These are phyloP conservation scores for Colletotrichum sp. DNA, from an alignment of 2,329 filamentous ascomycete genomes.

Conservation along the genomic window DNA sequence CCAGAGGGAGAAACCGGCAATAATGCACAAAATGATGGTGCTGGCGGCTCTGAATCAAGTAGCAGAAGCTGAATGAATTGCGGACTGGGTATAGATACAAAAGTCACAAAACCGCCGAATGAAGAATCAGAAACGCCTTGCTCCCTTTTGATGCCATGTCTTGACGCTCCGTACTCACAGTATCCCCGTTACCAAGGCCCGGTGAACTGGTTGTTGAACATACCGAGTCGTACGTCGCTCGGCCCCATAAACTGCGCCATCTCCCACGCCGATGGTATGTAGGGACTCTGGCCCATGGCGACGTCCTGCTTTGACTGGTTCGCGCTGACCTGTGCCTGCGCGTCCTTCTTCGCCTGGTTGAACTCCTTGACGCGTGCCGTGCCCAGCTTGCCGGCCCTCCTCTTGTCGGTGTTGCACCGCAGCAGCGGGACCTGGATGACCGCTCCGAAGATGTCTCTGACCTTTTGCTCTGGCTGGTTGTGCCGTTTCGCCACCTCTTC, in stretches of 20 bases:
- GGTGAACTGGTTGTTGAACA: neutral
- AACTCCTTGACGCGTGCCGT: slow-evolving; percentile 48
- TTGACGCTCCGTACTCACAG: neutral
- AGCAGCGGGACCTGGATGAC: slow-evolving; percentile 54
- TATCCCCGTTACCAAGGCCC: slow-evolving; percentile 10
- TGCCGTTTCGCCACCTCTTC: slow-evolving; percentile 50
- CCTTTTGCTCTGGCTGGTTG: slow-evolving; percentile 44
- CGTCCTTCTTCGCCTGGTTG: slow-evolving; percentile 43
- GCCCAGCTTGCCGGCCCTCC: slow-evolving; percentile 44
- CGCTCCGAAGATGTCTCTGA: slow-evolving; percentile 52
- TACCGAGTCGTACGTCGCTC: neutral
- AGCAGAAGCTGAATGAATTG: neutral
- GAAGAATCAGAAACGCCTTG: neutral
- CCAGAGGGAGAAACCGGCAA: neutral
- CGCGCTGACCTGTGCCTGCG: slow-evolving; percentile 19
- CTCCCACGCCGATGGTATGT: slow-evolving; percentile 15
- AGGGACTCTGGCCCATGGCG: neutral
- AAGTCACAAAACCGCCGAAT: neutral
- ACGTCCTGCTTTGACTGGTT: neutral
- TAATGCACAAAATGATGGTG: neutral
- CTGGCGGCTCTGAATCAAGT: neutral
- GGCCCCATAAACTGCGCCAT: slow-evolving; percentile 20
- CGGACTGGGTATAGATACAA: slow-evolving; percentile 13
- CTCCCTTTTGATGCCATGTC: neutral
- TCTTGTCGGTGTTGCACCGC: slow-evolving; percentile 48